Evolutionary conservation across 2,329 filamentous ascomycete species (phyloP).

Genomic region (Scytalidium sp.): DNA sequence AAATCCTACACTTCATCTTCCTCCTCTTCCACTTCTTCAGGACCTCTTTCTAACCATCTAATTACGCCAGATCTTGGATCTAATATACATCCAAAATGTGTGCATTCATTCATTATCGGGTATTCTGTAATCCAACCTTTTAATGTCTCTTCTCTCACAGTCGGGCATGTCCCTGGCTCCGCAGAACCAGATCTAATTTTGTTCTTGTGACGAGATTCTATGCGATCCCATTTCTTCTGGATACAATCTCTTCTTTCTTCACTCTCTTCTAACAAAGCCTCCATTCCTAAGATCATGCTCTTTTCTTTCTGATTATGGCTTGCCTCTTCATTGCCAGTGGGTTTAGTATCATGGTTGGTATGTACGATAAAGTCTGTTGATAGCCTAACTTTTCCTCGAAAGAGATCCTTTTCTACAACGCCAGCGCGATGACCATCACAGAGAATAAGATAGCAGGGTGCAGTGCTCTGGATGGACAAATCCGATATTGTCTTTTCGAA

Average conservation of each 20-base stretch:
- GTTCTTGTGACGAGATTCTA: conserved; percentile 18
- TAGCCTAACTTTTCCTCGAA: conserved; percentile 38
- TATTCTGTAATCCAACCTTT: conserved; percentile 46
- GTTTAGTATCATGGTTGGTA: conserved; percentile 51
- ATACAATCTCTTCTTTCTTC: conserved; percentile 32
- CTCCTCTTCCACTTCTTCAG: too few species aligned
- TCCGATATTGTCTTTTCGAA: conserved; percentile 12
- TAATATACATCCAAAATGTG: conserved; percentile 57
- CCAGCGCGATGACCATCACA: conserved; percentile 44
- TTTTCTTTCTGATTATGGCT: conserved; percentile 2
- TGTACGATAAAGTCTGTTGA: conserved; percentile 49
- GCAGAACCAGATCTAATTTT: conserved; percentile 7
- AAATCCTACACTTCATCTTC: too few species aligned
- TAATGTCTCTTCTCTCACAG: conserved; percentile 31
- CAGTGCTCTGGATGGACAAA: conserved; percentile 38
- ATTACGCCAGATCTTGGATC: conserved; percentile 48
- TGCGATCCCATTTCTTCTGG: conserved; percentile 33
- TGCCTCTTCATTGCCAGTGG: conserved; percentile 3
- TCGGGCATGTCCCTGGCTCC: too few species aligned
- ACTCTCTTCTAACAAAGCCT: conserved; percentile 29
- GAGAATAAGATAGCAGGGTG: conserved; percentile 56
- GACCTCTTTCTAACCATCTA: conserved; percentile 36
- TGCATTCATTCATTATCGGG: conserved; percentile 54
- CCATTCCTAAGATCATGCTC: conserved; percentile 15
- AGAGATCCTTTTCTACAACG: conserved; percentile 54